Conservation (phyloP, 2,329 filamentous ascomycete species). For the Cladobotryum mycophilum region DNA sequence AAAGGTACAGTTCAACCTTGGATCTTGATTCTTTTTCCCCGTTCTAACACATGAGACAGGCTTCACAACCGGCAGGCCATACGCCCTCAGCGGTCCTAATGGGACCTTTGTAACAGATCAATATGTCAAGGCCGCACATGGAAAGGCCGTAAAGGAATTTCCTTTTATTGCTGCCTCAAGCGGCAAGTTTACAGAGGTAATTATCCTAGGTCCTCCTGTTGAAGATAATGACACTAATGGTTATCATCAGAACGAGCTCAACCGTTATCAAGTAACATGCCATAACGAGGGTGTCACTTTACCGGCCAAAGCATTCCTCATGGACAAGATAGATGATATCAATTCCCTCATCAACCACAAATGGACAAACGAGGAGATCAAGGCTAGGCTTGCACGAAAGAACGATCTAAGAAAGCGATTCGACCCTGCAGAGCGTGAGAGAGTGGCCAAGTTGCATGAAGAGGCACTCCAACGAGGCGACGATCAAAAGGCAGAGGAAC, state of each 20-base stretch:
- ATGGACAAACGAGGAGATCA: conserved; percentile 79
- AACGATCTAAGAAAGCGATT: conserved; percentile 61
- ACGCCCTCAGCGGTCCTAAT: conserved; percentile 73
- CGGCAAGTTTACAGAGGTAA: conserved; percentile 72
- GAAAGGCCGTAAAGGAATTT: conserved; percentile 76
- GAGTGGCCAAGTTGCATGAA: conserved; percentile 58
- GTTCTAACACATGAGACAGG: conserved; percentile 38
- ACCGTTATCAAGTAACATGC: conserved; percentile 71
- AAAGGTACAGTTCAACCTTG: conserved; percentile 53
- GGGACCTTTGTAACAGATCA: conserved; percentile 77
- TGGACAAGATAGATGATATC: conserved; percentile 72
- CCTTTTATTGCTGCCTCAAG: conserved; percentile 91
- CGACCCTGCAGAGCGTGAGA: conserved; percentile 60
- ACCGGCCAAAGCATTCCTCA: conserved; percentile 64
- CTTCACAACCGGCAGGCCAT: conserved; percentile 73
- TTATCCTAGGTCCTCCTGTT: conserved; percentile 14
- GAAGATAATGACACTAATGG: conserved; percentile 18
- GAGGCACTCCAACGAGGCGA: conserved; percentile 61
- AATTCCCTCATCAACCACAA: conserved; percentile 69
- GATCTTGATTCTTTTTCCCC: not conserved
- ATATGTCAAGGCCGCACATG: conserved; percentile 75
- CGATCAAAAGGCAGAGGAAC: conserved; percentile 45
- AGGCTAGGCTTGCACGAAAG: conserved; percentile 68
- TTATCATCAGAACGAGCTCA: conserved; percentile 60
- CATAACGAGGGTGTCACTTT: conserved; percentile 64